Percentiles rank a stretch among this genome's conserved stretches.
These are phyloP conservation scores for Hymenoscyphus albidus DNA, from an alignment of 2,329 filamentous ascomycete genomes.

Conservation along the genomic window DNA sequence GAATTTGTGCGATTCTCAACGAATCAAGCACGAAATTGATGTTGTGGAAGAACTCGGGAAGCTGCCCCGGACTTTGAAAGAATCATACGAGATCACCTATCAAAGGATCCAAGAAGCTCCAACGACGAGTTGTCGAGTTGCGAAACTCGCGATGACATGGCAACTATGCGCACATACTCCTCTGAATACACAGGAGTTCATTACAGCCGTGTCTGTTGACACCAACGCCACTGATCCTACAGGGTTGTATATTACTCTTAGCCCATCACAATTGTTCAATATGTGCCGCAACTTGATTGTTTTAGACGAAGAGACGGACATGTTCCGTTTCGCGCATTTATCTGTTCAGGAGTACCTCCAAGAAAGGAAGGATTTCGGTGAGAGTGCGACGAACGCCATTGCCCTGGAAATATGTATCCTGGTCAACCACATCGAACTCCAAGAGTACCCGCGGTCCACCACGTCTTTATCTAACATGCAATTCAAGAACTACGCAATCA, in stretches of 20 bases:
- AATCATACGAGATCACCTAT: not conserved
- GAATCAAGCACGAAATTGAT: conserved; percentile 6
- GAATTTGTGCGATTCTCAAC: conserved; percentile 12
- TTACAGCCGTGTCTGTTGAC: not conserved
- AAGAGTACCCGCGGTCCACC: not conserved
- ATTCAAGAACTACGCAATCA: not conserved
- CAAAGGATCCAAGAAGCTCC: not conserved
- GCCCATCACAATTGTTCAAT: not conserved
- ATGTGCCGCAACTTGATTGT: conserved; percentile 8
- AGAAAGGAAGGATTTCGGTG: not conserved
- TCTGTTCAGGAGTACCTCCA: conserved; percentile 8
- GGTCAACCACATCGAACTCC: not conserved
- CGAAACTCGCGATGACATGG: not conserved
- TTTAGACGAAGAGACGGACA: not conserved
- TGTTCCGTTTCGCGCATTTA: conserved; percentile 11
- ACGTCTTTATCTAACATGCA: not conserved
- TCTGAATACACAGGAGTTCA: not conserved
- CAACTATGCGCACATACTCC: not conserved
- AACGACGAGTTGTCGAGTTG: not conserved
- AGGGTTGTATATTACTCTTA: not conserved
- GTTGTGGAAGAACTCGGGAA: conserved; percentile 5
- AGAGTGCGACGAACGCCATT: not conserved
- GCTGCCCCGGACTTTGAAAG: conserved; percentile 8
- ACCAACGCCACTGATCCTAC: not conserved
- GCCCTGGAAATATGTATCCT: not conserved